Percentiles rank a stretch among this genome's conserved stretches.
Evolutionary conservation across 495 filamentous ascomycete genomes (phyloP).

Genomic region (Aspergillus sparsus): DNA sequence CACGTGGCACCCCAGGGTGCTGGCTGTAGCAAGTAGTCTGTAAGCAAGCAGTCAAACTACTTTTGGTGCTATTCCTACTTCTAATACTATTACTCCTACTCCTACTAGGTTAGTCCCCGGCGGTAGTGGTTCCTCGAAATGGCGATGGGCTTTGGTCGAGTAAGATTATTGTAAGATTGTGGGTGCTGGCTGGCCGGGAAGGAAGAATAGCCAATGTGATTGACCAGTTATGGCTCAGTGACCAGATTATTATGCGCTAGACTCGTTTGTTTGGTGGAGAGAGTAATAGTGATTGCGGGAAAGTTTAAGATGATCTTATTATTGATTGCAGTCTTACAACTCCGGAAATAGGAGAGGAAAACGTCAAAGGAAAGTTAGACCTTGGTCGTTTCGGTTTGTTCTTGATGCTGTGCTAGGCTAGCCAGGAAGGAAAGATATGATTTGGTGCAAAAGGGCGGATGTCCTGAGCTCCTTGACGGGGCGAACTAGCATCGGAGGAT

Average conservation of each 20-base stretch:
- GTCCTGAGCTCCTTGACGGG: conserved; percentile 11
- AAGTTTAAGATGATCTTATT: conserved; percentile 2
- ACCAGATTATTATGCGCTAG: conserved; percentile 9
- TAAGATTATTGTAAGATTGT: conserved; percentile 2
- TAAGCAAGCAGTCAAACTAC: conserved; percentile 1
- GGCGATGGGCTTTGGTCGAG: conserved; percentile 12
- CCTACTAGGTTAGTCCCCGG: too few species aligned
- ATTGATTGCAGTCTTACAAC: conserved; percentile 5
- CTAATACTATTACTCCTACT: too few species aligned
- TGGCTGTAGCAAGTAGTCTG: too few species aligned
- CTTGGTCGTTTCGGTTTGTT: background rate
- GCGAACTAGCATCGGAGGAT: conserved; percentile 9
- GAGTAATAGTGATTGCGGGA: background rate
- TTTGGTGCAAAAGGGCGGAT: conserved; percentile 3
- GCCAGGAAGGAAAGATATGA: background rate
- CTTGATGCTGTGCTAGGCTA: conserved; percentile 5
- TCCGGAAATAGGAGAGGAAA: background rate
- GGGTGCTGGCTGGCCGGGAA: background rate
- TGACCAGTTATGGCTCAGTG: conserved; percentile 13
- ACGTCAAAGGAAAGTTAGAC: background rate
- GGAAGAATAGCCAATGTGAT: conserved; percentile 1
- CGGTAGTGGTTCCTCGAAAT: conserved; percentile 7
- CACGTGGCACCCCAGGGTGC: conserved; percentile 14
- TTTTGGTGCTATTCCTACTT: background rate
- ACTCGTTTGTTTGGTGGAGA: conserved; percentile 3